Base-by-base conservation (phyloP, 257 asterid genomes). In the Solanum virginianum region DNA sequence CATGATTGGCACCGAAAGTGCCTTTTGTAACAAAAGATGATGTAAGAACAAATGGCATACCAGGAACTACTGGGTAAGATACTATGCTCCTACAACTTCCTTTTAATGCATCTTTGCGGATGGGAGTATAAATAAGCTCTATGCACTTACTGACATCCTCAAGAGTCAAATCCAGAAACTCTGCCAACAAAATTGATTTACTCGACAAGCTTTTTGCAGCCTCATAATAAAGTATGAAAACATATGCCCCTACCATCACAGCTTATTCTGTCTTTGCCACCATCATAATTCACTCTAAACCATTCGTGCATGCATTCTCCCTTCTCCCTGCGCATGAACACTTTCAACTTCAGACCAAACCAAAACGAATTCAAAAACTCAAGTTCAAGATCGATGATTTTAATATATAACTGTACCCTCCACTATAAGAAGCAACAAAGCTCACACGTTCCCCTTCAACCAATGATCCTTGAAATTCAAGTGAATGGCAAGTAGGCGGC, bases 241-340 rank as follows among this genome's bases (percentile, higher is more conserved):
- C 69, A 82, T 36, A 51, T 68, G 32, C 22, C 69, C 86, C 79
- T 87, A 92, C 99, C 99, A 45, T 94, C 92, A 83, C 84, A 86
- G 80, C 86, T 89, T 84, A 94, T 90, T 90, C 90, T 92, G 88
- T 94, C 95, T 87, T 84, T 93, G 82, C 85, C 86, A 84, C 96
- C 98, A 88, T 87, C 75, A 70, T 75, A 85, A 86, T 92, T 93
- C 87, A 93, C 91, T 86, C 93, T 87, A 89, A 92, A 93, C 99
- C 99, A 97, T 89, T 97, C 97, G 65, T 82, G 90, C 84, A 87
- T 79, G 91, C 98, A 94, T 68, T 92, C 94, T 82, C 99, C 99
- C 85, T 90, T 95, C 91, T 87, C 92, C 91, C 99, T 97, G 94
- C 80, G 88, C 81, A 87, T 81, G 77, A 60, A 86, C 72, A 86